Conservation (phyloP, 2,329 filamentous ascomycete genomes). For the Cladosporium sp. region DNA sequence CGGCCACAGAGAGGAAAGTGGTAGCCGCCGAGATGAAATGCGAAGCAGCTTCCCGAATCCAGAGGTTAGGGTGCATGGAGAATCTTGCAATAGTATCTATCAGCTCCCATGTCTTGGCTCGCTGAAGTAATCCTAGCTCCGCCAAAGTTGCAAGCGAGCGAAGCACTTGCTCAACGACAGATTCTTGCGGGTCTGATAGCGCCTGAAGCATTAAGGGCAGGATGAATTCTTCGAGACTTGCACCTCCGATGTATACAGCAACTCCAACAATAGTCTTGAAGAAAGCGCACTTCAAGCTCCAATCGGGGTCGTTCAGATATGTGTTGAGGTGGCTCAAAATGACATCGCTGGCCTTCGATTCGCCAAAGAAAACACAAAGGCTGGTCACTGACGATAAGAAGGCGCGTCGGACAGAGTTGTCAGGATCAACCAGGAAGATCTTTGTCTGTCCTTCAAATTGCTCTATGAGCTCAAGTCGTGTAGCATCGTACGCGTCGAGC, state of each 20-base stretch:
- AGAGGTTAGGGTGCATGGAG: conserved; percentile 87
- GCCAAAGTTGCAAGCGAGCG: conserved; percentile 86
- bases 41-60: conserved; percentile 86
- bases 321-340: conserved; percentile 94
- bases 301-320: conserved; percentile 92
- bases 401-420: conserved; percentile 80
- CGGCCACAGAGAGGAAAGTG: conserved; percentile 70
- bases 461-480: conserved; percentile 75
- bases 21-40: conserved; percentile 77
- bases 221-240: conserved; percentile 89
- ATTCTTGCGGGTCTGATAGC: conserved; percentile 86
- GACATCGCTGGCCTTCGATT: conserved; percentile 89
- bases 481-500: conserved; percentile 80
- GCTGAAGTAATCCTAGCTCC: conserved; percentile 78
- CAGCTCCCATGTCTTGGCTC: conserved; percentile 80
- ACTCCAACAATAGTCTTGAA: conserved; percentile 95
- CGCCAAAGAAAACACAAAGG: conserved; percentile 91
- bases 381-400: conserved; percentile 89
- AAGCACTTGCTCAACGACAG: conserved; percentile 85
- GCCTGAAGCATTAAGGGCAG: conserved; percentile 94
- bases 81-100: conserved; percentile 80
- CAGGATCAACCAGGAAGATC: conserved; percentile 77
- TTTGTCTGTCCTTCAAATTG: conserved; percentile 88
- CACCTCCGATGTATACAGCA: conserved; percentile 82
- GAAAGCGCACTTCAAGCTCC: conserved; percentile 94